phyloP scores from a whole-genome alignment of 352 stramenopile genomes.

The Globisporangium megalacanthum region DNA sequence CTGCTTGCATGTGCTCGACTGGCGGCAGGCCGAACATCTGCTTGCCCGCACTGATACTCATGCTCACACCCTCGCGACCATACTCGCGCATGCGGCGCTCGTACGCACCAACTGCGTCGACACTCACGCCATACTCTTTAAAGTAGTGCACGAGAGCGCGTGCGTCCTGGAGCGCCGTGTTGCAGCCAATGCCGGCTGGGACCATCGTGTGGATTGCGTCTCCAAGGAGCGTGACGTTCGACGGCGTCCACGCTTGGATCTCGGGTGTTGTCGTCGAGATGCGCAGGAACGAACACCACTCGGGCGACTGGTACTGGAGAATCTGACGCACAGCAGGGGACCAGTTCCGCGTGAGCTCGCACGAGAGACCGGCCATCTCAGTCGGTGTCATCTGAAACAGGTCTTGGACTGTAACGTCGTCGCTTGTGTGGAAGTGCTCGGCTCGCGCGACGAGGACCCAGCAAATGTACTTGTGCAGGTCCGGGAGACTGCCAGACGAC shows the following conservation, averaged over 20 bases:
- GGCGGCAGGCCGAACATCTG: slow-evolving; percentile 42
- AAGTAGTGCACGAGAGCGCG: slow-evolving; percentile 43
- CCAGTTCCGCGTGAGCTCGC: slow-evolving; percentile 51
- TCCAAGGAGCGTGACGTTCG: slow-evolving; percentile 44
- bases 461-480: slow-evolving; percentile 49
- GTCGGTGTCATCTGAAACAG: slow-evolving; percentile 39
- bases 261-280: slow-evolving; percentile 58
- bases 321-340: slow-evolving; percentile 35
- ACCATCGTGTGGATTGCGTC: slow-evolving; percentile 64
- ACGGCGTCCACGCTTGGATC: slow-evolving; percentile 36
- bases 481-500: slow-evolving; percentile 11
- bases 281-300: slow-evolving; percentile 53
- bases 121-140: slow-evolving; percentile 28
- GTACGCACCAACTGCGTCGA: slow-evolving; percentile 45
- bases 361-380: slow-evolving; percentile 38
- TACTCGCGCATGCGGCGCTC: slow-evolving; percentile 50
- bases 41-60: slow-evolving; percentile 37
- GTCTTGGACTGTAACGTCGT: slow-evolving; percentile 25
- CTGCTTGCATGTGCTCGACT: slow-evolving; percentile 37
- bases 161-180: slow-evolving; percentile 49
- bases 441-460: slow-evolving; percentile 53
- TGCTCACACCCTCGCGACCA: slow-evolving; percentile 28
- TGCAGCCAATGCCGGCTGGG: slow-evolving; percentile 47
- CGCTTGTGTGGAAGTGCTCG: slow-evolving; percentile 28
- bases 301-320: slow-evolving; percentile 31